Base-by-base conservation (phyloP, 371 early-diverging fungal species). In the Catenaria anguillulae region DNA sequence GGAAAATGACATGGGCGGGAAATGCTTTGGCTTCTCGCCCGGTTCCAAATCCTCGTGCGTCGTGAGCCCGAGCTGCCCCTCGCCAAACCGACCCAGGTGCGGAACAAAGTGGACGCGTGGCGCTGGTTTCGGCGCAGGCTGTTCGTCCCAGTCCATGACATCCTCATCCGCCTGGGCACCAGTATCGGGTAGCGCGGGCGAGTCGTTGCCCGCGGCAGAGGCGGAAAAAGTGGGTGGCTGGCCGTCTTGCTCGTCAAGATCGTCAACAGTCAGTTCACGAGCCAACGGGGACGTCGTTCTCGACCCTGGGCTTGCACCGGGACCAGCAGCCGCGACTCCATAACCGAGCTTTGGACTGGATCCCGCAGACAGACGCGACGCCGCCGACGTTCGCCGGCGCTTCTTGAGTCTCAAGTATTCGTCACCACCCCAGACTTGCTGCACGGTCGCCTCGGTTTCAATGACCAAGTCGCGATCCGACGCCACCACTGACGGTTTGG, bases 381-480 rank as follows among this genome's bases (percentile, higher is more conserved):
- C n/a, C n/a, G n/a, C n/a, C n/a, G n/a, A n/a, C n/a, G n/a, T n/a
- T n/a, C n/a, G n/a, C 29, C 52, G 24, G 6, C 29, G 31, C 52
- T 10, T 1, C 31, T 50, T 17, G 15, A 31, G 29, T 13, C 23
- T 8, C 2, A 3, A 13, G 31, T 50, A 26, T 15, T 50, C 52
- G 10, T 50, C 52, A 31, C 29, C 29, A 2, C 15, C 19, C 29
- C 26, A 50, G 2, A 50, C 29, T 15, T 8, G 15, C 31, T 13
- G 13, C 21, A 50, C 42, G 6, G 6, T 8, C 12, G 26, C 26
- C 31, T 58, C 35, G 26, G 43, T 58, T 36, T 58, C 58, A 26
- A 58, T 58, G 36, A 58, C 37, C 17, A 58, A 31, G 35, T 58
- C 58, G 26, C 58, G 58, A 31, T 58, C 58, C 5, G 40, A 10